Evolutionary conservation across 176 grass and related monocot genomes (phyloP).

Genomic region (Paspalum vaginatum): DNA sequence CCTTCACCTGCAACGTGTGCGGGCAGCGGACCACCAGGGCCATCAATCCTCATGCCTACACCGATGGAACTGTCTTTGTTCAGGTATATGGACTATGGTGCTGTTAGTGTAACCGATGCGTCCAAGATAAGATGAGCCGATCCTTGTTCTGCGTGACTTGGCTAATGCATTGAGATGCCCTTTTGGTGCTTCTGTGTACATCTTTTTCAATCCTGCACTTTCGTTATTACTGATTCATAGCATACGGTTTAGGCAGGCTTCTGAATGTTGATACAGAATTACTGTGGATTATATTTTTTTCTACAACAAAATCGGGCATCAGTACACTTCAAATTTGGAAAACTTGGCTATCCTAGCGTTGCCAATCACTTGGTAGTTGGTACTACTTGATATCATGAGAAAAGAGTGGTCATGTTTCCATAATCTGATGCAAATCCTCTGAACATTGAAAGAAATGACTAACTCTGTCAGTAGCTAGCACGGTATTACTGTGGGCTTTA

Average conservation of each 20-base stretch:
- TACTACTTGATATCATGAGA: not conserved
- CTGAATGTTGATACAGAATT: not conserved
- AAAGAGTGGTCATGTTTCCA: not conserved
- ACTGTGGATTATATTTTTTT: not conserved
- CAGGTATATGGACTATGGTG: slow-evolving; percentile 52
- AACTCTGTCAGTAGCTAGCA: not conserved
- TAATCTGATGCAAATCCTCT: not conserved
- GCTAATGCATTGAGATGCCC: not conserved
- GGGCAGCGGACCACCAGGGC: slow-evolving; percentile 87
- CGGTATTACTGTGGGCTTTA: not conserved
- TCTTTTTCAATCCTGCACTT: not conserved
- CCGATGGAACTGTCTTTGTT: slow-evolving; percentile 89
- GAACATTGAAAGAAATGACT: not conserved
- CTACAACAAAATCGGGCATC: not conserved
- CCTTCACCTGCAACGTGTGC: slow-evolving; percentile 97
- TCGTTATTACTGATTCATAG: not conserved
- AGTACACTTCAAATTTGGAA: not conserved
- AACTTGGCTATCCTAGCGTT: not conserved
- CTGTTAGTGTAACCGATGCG: not conserved
- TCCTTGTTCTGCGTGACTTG: not conserved
- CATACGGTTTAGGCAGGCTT: not conserved
- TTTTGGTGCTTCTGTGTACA: not conserved
- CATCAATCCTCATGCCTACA: slow-evolving; percentile 98
- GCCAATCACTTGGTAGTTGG: not conserved
- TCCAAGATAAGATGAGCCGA: not conserved